A percentile compares a stretch with the other conserved stretches of the same genome.
Conservation (phyloP, 306 rosid species). For the Malus asiatica region DNA sequence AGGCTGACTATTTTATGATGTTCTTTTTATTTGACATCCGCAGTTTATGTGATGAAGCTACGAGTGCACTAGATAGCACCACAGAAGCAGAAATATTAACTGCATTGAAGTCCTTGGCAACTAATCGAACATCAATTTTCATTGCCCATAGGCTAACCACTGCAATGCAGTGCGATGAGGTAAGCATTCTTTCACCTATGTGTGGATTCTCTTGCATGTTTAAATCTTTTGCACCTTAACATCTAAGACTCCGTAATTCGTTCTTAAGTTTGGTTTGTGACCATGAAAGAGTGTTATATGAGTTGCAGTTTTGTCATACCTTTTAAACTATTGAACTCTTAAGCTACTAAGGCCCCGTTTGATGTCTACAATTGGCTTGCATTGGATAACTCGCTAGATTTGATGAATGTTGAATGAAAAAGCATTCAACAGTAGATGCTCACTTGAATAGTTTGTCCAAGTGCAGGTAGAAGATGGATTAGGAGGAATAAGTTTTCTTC, state of each 20-base stretch:
- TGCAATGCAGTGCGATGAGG: slow-evolving; percentile 99
- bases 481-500: background rate
- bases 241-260: background rate
- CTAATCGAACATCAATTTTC: slow-evolving; percentile 81
- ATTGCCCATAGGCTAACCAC: slow-evolving; percentile 97
- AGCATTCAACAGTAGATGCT: background rate
- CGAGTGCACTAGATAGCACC: slow-evolving; percentile 98
- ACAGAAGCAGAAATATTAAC: slow-evolving; percentile 91
- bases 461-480: background rate
- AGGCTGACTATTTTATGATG: background rate
- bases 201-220: background rate
- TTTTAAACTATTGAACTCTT: background rate
- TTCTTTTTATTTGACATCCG: slow-evolving; percentile 4
- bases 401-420: background rate
- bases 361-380: background rate
- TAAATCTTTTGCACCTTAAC: background rate
- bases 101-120: slow-evolving; percentile 70
- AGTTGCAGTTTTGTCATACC: background rate
- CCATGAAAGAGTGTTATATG: background rate
- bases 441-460: background rate
- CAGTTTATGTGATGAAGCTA: slow-evolving; percentile 97
- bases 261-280: background rate
- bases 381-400: background rate
- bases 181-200: slow-evolving; percentile 7
- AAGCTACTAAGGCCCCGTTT: background rate